phyloP scores from a whole-genome alignment of 2,329 filamentous ascomycete genomes.

The Pseudogymnoascus sp. region DNA sequence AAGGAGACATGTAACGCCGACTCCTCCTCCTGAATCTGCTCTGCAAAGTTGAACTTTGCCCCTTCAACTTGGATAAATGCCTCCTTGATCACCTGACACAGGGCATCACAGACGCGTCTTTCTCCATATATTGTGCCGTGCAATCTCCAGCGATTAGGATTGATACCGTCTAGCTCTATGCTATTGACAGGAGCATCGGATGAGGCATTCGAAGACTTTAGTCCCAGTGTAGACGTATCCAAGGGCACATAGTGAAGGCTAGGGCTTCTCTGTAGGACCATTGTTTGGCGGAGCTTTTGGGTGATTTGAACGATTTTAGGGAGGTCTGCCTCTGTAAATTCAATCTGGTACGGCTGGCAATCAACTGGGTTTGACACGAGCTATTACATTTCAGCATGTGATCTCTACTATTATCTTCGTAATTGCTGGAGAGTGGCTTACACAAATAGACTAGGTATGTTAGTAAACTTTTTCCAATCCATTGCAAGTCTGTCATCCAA shows the following conservation, averaged over 20 bases:
- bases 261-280: constrained; percentile 36
- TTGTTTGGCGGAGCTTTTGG: constrained; percentile 34
- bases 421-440: background rate
- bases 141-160: constrained; percentile 41
- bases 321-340: constrained; percentile 43
- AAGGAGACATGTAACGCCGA: too few species aligned
- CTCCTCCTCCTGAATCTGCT: constrained; percentile 14
- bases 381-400: constrained; percentile 20
- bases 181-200: constrained; percentile 32
- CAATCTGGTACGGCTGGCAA: constrained; percentile 39
- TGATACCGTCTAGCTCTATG: constrained; percentile 35
- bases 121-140: constrained; percentile 38
- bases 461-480: background rate
- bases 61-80: constrained; percentile 27
- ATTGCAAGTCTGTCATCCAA: constrained; percentile 11
- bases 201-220: constrained; percentile 29
- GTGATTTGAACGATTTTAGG: constrained; percentile 43
- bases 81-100: constrained; percentile 27
- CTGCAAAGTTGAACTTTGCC: constrained; percentile 27
- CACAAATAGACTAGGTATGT: background rate
- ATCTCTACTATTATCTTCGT: background rate
- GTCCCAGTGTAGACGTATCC: constrained; percentile 32
- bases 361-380: constrained; percentile 48
- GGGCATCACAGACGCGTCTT: constrained; percentile 27
- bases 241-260: constrained; percentile 9